phyloP scores from a whole-genome alignment of 148 eudicot genomes.

The Fagopyrum tataricum region DNA sequence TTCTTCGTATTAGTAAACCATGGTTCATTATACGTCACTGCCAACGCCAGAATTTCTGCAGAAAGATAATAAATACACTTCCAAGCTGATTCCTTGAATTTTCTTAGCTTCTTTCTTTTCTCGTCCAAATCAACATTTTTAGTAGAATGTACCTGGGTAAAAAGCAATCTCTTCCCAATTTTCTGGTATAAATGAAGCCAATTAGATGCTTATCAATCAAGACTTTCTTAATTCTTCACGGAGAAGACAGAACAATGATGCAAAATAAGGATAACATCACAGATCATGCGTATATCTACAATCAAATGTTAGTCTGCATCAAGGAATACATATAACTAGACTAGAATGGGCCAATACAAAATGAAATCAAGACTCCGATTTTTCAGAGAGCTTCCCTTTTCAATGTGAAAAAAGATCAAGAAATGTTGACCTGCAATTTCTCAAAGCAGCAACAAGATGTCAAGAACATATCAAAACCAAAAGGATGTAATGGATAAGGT shows the following conservation, averaged over 20 bases:
- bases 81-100: constrained; percentile 97
- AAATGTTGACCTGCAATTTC: background rate
- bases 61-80: constrained; percentile 84
- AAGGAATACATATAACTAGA: background rate
- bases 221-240: background rate
- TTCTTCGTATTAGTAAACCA: constrained; percentile 66
- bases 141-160: constrained; percentile 37
- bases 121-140: constrained; percentile 37
- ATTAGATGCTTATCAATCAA: background rate
- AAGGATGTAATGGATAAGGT: background rate
- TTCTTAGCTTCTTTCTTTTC: constrained; percentile 57
- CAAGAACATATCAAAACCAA: background rate
- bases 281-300: background rate
- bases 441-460: background rate
- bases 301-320: background rate
- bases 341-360: background rate
- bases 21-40: constrained; percentile 71
- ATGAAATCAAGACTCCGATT: background rate
- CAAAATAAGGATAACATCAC: background rate
- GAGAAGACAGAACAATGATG: background rate
- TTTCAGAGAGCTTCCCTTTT: background rate
- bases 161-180: constrained; percentile 57
- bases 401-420: background rate
- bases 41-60: constrained; percentile 69
- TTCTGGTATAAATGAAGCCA: constrained; percentile 48